These are phyloP conservation scores for Cenchrus purpureus DNA, from an alignment of 176 grass and related monocot genomes.

Conservation along the genomic window DNA sequence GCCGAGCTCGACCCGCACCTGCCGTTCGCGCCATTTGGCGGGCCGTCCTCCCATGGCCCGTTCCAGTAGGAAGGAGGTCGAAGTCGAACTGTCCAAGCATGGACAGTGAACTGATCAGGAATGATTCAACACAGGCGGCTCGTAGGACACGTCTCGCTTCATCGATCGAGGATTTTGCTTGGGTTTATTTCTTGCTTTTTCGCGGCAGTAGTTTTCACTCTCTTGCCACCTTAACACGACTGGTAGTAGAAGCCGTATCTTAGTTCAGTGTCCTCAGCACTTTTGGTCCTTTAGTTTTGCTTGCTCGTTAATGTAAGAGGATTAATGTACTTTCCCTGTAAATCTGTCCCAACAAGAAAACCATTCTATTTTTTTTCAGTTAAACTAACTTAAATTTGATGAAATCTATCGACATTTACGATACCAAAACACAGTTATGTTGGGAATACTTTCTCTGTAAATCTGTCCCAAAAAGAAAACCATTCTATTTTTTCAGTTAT, in stretches of 20 bases:
- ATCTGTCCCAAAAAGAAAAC: too few species aligned
- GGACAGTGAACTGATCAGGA: not conserved
- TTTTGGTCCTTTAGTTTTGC: not conserved
- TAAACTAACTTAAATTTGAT: too few species aligned
- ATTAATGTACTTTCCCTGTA: too few species aligned
- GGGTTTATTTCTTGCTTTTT: not conserved
- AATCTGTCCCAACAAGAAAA: too few species aligned
- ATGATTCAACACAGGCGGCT: not conserved
- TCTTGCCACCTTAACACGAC: not conserved
- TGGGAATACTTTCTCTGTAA: too few species aligned
- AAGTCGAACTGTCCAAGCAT: not conserved
- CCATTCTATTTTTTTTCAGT: too few species aligned
- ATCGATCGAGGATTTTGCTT: not conserved
- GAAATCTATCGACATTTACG: too few species aligned
- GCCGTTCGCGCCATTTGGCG: constrained; percentile 30
- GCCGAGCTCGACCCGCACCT: constrained; percentile 26
- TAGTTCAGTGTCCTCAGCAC: not conserved
- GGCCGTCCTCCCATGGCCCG: constrained; percentile 11
- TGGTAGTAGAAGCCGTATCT: not conserved
- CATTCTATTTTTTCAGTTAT: too few species aligned
- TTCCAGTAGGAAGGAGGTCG: not conserved
- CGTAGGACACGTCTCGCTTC: not conserved
- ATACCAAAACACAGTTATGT: too few species aligned
- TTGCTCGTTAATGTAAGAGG: too few species aligned
- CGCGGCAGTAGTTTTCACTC: not conserved